Evolutionary conservation across 306 rosid genomes (phyloP).

Genomic region (Ammopiptanthus mongolicus): DNA sequence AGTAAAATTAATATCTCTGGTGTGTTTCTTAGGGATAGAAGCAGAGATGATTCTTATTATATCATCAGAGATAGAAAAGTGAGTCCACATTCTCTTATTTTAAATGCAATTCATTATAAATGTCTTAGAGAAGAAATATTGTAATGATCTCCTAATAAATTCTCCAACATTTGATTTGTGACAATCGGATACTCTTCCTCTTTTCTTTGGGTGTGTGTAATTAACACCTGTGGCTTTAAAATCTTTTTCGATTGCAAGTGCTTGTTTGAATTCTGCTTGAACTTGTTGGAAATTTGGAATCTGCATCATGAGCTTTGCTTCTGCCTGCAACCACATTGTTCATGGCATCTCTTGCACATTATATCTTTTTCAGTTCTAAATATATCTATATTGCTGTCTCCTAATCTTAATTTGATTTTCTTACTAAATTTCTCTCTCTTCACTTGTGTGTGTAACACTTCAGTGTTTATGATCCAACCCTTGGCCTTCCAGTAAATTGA

Average conservation of each 20-base stretch:
- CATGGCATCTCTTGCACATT: neutral
- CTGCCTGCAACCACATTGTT: neutral
- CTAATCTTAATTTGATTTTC: neutral
- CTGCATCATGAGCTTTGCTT: neutral
- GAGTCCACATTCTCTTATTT: constrained; percentile 5
- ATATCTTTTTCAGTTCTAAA: neutral
- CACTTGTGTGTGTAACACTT: neutral
- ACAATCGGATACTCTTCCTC: neutral
- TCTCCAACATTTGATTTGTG: neutral
- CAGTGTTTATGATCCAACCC: neutral
- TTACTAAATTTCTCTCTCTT: no score
- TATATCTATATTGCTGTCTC: neutral
- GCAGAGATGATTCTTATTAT: constrained; percentile 37
- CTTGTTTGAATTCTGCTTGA: no score
- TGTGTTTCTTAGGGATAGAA: constrained; percentile 41
- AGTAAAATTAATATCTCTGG: neutral
- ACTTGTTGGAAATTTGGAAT: no score
- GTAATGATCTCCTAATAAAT: neutral
- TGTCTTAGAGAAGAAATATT: neutral
- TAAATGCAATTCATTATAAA: neutral
- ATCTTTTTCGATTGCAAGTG: neutral
- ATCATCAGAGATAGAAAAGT: constrained; percentile 56
- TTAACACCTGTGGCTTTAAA: neutral
- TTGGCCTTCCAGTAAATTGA: neutral
- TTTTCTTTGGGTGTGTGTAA: neutral